phyloP scores from a whole-genome alignment of 177 flowering plant species.

The Vitis hybrid region DNA sequence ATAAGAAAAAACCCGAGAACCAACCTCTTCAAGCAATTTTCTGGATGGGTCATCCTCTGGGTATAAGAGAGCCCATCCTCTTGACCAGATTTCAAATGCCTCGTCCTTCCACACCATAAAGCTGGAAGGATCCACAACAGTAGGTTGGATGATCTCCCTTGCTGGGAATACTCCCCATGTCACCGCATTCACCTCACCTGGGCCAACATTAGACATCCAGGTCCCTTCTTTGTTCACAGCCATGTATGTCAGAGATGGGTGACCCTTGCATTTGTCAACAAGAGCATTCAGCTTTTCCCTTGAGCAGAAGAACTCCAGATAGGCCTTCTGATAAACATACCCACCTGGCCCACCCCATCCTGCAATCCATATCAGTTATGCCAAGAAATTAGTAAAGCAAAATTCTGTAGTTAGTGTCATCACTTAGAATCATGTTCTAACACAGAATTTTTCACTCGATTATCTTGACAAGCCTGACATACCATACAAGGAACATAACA shows the following conservation, averaged over 20 bases:
- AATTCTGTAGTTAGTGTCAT: too few species aligned
- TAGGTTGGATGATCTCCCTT: constrained; percentile 90
- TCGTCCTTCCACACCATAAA: constrained; percentile 94
- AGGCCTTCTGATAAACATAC: constrained; percentile 92
- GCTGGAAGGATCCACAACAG: constrained; percentile 87
- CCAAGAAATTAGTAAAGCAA: too few species aligned
- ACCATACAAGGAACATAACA: too few species aligned
- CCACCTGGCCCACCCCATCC: constrained; percentile 98
- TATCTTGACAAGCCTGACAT: too few species aligned
- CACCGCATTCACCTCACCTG: constrained; percentile 72
- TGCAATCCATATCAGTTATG: constrained; percentile 13
- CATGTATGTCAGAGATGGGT: constrained; percentile 67
- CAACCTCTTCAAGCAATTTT: constrained; percentile 71
- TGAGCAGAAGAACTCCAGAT: constrained; percentile 88
- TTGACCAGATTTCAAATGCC: constrained; percentile 91
- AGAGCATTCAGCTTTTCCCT: constrained; percentile 57
- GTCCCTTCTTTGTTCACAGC: constrained; percentile 75
- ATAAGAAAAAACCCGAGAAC: background rate
- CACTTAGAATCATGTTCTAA: too few species aligned
- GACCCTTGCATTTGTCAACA: constrained; percentile 66
- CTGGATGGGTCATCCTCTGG: constrained; percentile 72
- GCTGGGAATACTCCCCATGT: constrained; percentile 98
- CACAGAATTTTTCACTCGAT: too few species aligned
- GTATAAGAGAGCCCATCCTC: constrained; percentile 70
- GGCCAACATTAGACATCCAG: constrained; percentile 49